These are phyloP conservation scores for Zopfia rhizophila DNA, from an alignment of 2,329 filamentous ascomycete species.

Conservation along the genomic window DNA sequence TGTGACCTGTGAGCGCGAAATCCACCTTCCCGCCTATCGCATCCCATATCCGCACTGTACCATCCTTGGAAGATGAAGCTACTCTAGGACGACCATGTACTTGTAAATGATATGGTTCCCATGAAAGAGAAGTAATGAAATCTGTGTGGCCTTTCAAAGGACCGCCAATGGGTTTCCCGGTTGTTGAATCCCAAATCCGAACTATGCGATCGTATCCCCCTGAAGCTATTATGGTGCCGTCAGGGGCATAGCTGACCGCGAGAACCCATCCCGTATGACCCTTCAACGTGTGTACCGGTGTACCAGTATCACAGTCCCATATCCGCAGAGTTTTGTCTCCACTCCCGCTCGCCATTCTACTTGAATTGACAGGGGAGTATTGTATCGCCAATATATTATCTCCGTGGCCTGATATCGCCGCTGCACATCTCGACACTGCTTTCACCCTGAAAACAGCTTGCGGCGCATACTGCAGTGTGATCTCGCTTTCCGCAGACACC, in stretches of 20 bases:
- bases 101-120: constrained; percentile 94
- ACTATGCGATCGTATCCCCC: constrained; percentile 94
- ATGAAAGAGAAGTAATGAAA: constrained; percentile 87
- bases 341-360: constrained; percentile 84
- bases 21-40: constrained; percentile 81
- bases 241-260: constrained; percentile 86
- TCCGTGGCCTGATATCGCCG: constrained; percentile 88
- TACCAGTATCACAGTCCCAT: constrained; percentile 95
- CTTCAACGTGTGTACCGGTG: constrained; percentile 83
- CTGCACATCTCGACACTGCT: constrained; percentile 88
- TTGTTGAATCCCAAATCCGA: constrained; percentile 87
- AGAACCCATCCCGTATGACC: constrained; percentile 93
- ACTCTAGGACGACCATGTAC: constrained; percentile 77
- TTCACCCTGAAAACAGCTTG: constrained; percentile 96
- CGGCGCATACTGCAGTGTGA: constrained; percentile 74
- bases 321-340: constrained; percentile 92
- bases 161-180: constrained; percentile 76
- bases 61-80: constrained; percentile 89
- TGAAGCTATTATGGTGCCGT: constrained; percentile 82
- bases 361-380: constrained; percentile 83
- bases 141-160: constrained; percentile 86
- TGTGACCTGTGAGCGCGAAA: constrained; percentile 87
- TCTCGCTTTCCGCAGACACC: constrained; percentile 66
- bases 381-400: constrained; percentile 87
- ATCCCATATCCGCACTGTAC: constrained; percentile 87